Percentiles rank a stretch among this genome's conserved stretches.
These are phyloP conservation scores for Populus hybrid DNA, from an alignment of 441 rosid species.

Conservation along the genomic window DNA sequence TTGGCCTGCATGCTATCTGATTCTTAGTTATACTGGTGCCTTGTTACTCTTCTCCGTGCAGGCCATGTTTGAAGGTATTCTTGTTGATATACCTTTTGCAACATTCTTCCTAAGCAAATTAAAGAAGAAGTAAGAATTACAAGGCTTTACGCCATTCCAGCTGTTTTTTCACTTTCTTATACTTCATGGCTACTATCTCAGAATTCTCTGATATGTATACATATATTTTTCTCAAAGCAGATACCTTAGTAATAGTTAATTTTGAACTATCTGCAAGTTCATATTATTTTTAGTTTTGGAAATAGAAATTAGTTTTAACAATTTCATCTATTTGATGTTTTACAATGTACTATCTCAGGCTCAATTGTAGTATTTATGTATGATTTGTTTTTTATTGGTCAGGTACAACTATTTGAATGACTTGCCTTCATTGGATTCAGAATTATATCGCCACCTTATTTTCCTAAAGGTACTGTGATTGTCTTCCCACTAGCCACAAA, in stretches of 20 bases:
- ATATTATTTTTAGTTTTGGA: neutral
- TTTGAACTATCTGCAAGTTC: neutral
- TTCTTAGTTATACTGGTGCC: neutral
- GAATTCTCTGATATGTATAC: neutral
- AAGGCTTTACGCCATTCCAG: neutral
- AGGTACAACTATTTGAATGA: conserved; percentile 96
- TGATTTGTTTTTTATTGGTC: conserved; percentile 25
- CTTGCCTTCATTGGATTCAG: conserved; percentile 94
- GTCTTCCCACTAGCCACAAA: neutral
- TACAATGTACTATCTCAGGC: neutral
- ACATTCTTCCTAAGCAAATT: conserved; percentile 99
- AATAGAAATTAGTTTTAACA: neutral
- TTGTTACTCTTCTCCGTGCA: conserved; percentile 34
- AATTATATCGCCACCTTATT: conserved; percentile 92
- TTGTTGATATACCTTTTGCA: conserved; percentile 98
- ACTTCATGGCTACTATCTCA: neutral
- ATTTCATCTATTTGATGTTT: neutral
- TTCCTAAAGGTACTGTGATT: conserved; percentile 72
- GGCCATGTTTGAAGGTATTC: conserved; percentile 99
- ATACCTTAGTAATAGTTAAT: neutral
- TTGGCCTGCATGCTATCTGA: too few species aligned
- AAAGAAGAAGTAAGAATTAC: conserved; percentile 72
- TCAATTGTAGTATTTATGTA: neutral
- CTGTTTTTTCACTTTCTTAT: neutral
- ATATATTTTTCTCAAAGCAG: neutral